These are phyloP conservation scores for Zostera marina DNA, from an alignment of 116 monocot species.

Conservation along the genomic window DNA sequence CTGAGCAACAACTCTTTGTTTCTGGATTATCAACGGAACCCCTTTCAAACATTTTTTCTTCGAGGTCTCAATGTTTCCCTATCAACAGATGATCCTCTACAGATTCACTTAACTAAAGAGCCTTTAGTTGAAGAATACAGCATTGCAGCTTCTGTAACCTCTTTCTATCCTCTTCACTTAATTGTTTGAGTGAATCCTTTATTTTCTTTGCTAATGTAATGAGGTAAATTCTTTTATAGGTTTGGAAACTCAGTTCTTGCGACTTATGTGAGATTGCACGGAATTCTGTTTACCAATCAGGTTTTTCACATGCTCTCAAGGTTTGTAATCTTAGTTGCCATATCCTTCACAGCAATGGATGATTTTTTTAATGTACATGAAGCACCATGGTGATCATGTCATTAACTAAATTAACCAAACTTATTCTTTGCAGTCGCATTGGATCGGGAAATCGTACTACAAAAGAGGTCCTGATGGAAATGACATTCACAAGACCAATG, in stretches of 20 bases:
- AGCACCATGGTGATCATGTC: not conserved
- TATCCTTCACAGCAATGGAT: not conserved
- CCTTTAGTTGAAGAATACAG: conserved; percentile 99
- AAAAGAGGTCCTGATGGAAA: conserved; percentile 78
- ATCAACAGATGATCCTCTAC: conserved; percentile 93
- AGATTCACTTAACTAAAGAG: conserved; percentile 97
- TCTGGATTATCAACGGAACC: conserved; percentile 94
- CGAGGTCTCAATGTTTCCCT: conserved; percentile 98
- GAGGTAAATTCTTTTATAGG: conserved; percentile 14
- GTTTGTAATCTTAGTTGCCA: conserved; percentile 12
- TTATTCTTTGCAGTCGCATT: conserved; percentile 51
- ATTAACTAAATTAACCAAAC: too few relatives aligned
- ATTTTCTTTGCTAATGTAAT: not conserved
- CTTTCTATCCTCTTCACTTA: conserved; percentile 5
- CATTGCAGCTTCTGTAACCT: conserved; percentile 88
- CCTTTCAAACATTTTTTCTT: conserved; percentile 73
- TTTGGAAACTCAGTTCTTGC: conserved; percentile 93
- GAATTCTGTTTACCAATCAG: conserved; percentile 95
- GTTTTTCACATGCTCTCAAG: conserved; percentile 95
- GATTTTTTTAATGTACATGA: not conserved
- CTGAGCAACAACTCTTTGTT: conserved; percentile 97
- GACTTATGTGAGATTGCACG: conserved; percentile 98
- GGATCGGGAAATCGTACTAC: conserved; percentile 89
- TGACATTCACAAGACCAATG: conserved; percentile 94
- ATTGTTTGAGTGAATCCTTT: not conserved